Percentiles rank a stretch among this genome's conserved stretches.
These are phyloP conservation scores for Rhizopogon vulgaris DNA, from an alignment of 768 basidiomycete genomes.

Conservation along the genomic window DNA sequence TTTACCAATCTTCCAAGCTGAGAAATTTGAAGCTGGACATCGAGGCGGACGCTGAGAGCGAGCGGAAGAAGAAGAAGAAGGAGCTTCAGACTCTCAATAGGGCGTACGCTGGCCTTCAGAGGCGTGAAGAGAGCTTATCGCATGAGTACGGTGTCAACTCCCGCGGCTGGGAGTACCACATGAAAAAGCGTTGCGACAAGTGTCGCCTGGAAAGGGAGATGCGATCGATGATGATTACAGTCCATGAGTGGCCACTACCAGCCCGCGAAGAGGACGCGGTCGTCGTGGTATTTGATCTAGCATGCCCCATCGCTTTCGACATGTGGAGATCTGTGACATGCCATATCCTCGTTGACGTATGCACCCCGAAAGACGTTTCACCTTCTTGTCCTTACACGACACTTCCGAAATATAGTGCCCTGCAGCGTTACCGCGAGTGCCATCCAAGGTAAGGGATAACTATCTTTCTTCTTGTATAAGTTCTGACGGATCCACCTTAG, in stretches of 20 bases:
- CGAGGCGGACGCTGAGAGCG: constrained; percentile 15
- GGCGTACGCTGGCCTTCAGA: neutral
- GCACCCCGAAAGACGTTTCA: constrained; percentile 8
- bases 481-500: constrained; percentile 4
- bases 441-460: constrained; percentile 14
- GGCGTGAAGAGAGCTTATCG: too few species aligned
- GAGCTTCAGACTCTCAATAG: constrained; percentile 26
- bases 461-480: too few species aligned
- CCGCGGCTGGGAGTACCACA: neutral
- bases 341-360: constrained; percentile 31
- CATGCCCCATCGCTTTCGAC: constrained; percentile 32
- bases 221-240: constrained; percentile 19
- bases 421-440: constrained; percentile 8
- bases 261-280: constrained; percentile 12
- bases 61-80: constrained; percentile 16
- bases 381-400: constrained; percentile 5
- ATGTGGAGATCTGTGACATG: constrained; percentile 41
- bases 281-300: constrained; percentile 36
- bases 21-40: constrained; percentile 25
- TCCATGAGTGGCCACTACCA: constrained; percentile 46
- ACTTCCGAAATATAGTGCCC: constrained; percentile 10
- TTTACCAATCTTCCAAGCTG: constrained; percentile 15
- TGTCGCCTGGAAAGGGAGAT: constrained; percentile 22
- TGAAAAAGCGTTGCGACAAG: constrained; percentile 16
- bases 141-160: neutral